phyloP scores from a whole-genome alignment of 257 asterid species.

The Nemophila menziesii region DNA sequence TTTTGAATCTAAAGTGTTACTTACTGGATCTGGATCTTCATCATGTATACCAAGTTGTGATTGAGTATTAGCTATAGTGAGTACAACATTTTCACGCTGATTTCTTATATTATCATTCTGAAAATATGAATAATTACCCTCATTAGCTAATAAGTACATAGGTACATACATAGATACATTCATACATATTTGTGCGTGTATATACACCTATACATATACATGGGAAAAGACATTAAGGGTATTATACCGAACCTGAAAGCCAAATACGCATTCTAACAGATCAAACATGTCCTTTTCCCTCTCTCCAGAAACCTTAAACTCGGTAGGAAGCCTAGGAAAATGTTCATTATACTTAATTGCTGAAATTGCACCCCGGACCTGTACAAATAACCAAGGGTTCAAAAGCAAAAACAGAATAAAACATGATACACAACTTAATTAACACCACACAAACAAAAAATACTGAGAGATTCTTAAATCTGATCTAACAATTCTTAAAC shows the following conservation, averaged over 20 bases:
- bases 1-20: conserved; percentile 4
- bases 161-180: no score
- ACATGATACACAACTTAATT: neutral
- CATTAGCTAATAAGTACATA: conserved; percentile 9
- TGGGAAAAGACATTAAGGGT: conserved; percentile 4
- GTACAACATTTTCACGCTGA: conserved; percentile 91
- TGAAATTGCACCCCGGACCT: conserved; percentile 79
- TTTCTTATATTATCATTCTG: conserved; percentile 91
- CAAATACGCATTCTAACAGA: conserved; percentile 79
- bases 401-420: neutral
- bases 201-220: no score
- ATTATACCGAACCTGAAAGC: conserved; percentile 75
- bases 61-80: conserved; percentile 78
- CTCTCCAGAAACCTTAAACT: conserved; percentile 54
- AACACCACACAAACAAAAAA: neutral
- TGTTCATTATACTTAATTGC: conserved; percentile 70
- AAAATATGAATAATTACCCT: conserved; percentile 15
- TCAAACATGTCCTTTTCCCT: conserved; percentile 87
- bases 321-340: conserved; percentile 72
- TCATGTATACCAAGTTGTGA: conserved; percentile 65
- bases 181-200: no score
- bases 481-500: conserved; percentile 10
- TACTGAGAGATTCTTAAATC: neutral
- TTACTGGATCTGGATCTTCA: conserved; percentile 61
- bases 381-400: conserved; percentile 10